Base-by-base conservation (phyloP, 164 flowering plant genomes). In the Magnolia officinalis region DNA sequence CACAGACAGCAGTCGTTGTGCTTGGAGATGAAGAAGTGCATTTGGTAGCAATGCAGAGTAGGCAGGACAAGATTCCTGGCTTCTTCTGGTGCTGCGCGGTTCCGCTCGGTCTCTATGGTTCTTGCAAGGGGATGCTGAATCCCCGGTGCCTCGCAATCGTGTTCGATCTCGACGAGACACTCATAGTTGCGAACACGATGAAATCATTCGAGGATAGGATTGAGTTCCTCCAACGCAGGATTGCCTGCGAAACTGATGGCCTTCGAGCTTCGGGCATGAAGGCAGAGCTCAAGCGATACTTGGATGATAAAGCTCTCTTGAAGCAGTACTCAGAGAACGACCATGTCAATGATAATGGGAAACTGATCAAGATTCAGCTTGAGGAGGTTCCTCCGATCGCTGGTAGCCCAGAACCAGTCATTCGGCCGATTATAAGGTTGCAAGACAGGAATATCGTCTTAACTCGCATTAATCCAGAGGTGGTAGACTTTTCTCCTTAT, bases 381-480 rank as follows among this genome's bases (percentile, higher is more conserved):
- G 99, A 96, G 87, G 98, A 91, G 79, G 93, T 94, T 75, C 86
- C 87, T 21, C 80, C 69, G 6, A 37, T 78, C 3, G 85, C 90
- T 21, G 87, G 82, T 77, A 82, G 78, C 74, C 92, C 85, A 20
- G 93, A 88, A 69, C 83, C 82, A 45, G 63, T 92, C 61, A 50
- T 90, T 78, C 89, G 99, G 3, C 99, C 99, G 2, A 82, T 96
- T 67, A 84, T 96, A 26, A 87, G 99, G 78, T 82, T 96, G 85
- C 92, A 63, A n/a, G 99, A 96, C 7, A 92, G 80, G 82, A 90
- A 91, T 80, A 81, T 90, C 72, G 97, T 94, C 37, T 91, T 96
- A 68, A 96, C 99, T 55, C 92, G 99, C 65, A 94, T 96, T 75
- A 94, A 93, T 88, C 99, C 99, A 0, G 98, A 94, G 99, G 99